A percentile compares a stretch with the other conserved stretches of the same genome.
Evolutionary conservation across 2,329 filamentous ascomycete species (phyloP).

Genomic region (Colletotrichum noveboracense): DNA sequence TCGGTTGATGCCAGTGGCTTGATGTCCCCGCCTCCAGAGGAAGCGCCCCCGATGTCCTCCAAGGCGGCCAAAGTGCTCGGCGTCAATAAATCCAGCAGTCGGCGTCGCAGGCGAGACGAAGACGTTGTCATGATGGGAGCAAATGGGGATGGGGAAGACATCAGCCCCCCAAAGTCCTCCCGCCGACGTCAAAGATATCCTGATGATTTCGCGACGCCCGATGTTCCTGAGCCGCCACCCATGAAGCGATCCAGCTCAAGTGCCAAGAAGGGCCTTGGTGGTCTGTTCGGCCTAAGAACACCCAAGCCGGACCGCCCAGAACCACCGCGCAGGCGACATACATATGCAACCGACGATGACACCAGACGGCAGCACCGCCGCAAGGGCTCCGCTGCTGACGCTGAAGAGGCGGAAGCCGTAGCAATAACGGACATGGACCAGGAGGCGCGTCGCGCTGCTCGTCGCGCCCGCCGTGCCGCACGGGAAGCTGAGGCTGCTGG

Average conservation of each 20-base stretch:
- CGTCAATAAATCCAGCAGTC: conserved; percentile 47
- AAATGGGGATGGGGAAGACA: conserved; percentile 21
- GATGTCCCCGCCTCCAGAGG: conserved; percentile 75
- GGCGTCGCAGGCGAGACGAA: conserved; percentile 45
- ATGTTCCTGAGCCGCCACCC: conserved; percentile 34
- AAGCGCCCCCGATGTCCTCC: conserved; percentile 66
- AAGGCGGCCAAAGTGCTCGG: conserved; percentile 84
- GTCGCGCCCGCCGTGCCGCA: conserved; percentile 63
- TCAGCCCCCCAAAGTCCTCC: conserved; percentile 28
- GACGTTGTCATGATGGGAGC: conserved; percentile 51
- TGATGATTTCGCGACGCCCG: conserved; percentile 45
- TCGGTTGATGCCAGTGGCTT: conserved; percentile 72
- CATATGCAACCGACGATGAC: conserved; percentile 58
- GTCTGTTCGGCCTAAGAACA: conserved; percentile 65
- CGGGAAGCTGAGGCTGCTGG: conserved; percentile 40
- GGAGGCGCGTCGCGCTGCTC: conserved; percentile 67
- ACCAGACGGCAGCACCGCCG: conserved; percentile 38
- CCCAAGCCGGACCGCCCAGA: conserved; percentile 45
- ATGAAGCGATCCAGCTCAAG: conserved; percentile 38
- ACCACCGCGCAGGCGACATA: conserved; percentile 52
- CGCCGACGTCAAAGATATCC: conserved; percentile 35
- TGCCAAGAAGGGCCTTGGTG: conserved; percentile 60
- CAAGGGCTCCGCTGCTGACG: conserved; percentile 49
- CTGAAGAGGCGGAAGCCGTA: conserved; percentile 50
- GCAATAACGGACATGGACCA: conserved; percentile 59